Conservation (phyloP, 768 basidiomycete genomes). For the Tulasnella sp. region DNA sequence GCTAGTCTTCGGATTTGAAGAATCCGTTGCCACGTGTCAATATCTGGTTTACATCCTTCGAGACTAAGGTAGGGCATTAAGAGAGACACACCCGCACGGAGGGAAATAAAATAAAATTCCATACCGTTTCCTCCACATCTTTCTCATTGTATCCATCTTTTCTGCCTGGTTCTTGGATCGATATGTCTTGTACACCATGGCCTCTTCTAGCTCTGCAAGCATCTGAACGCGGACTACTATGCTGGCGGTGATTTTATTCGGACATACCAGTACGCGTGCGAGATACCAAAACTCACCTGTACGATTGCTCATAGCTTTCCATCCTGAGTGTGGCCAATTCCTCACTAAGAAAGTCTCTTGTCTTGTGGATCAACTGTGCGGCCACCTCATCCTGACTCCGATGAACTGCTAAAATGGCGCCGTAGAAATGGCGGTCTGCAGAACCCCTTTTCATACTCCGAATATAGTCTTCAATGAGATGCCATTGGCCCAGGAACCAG, state of each 20-base stretch:
- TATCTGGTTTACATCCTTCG: constrained; percentile 93
- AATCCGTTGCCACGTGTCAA: constrained; percentile 98
- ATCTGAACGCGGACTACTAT: constrained; percentile 96
- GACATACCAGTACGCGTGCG: constrained; percentile 13
- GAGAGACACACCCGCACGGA: not conserved
- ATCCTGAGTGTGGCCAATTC: constrained; percentile 86
- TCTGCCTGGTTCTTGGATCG: constrained; percentile 88
- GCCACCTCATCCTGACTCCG: constrained; percentile 94
- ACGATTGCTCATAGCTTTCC: constrained; percentile 94
- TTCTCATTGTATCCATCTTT: constrained; percentile 78
- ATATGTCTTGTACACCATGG: constrained; percentile 71
- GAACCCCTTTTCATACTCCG: constrained; percentile 86
- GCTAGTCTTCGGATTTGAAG: constrained; percentile 92
- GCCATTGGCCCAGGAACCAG: constrained; percentile 96
- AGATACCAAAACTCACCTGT: constrained; percentile 52
- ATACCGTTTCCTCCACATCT: constrained; percentile 95
- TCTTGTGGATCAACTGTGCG: constrained; percentile 76
- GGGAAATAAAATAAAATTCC: constrained; percentile 15
- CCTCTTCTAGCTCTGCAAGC: constrained; percentile 96
- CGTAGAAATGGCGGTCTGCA: constrained; percentile 89
- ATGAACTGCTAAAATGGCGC: constrained; percentile 90
- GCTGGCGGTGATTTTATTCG: constrained; percentile 39
- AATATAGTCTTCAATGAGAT: constrained; percentile 96
- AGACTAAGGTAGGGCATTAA: constrained; percentile 43
- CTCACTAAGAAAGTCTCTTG: constrained; percentile 82